Conservation (phyloP, 169 alveolate species). For the Plasmodium gaboni region DNA sequence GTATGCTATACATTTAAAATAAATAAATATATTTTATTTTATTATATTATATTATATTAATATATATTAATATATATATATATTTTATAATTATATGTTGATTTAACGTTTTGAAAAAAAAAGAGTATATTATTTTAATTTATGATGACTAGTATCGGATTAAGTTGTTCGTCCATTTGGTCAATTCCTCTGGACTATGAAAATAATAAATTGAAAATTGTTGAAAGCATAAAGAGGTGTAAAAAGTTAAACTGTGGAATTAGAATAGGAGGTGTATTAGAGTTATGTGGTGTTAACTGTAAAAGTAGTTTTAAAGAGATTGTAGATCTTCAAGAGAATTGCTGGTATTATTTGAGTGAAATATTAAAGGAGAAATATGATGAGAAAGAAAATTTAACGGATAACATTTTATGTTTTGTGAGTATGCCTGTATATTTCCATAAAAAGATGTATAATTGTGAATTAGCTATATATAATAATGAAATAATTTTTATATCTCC, state of each 20-base stretch:
- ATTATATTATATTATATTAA: no score
- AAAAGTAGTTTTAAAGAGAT: constrained; percentile 68
- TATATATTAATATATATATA: no score
- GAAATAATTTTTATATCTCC: constrained; percentile 62
- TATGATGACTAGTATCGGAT: constrained; percentile 18
- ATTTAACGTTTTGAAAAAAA: no score
- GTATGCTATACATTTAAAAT: no score
- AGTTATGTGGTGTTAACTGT: constrained; percentile 70
- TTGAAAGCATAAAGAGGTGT: constrained; percentile 69
- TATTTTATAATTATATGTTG: no score
- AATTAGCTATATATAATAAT: constrained; percentile 40
- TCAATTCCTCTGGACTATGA: constrained; percentile 64
- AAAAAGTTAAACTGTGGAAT: constrained; percentile 47
- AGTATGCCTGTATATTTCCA: constrained; percentile 75
- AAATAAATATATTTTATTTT: no score
- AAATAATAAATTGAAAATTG: constrained; percentile 35
- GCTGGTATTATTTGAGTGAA: constrained; percentile 56
- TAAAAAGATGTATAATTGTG: constrained; percentile 47
- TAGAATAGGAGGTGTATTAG: constrained; percentile 72
- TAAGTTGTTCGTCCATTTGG: constrained; percentile 70
- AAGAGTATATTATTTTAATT: not conserved
- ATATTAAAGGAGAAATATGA: constrained; percentile 44
- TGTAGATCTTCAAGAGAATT: constrained; percentile 61
- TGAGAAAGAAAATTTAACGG: constrained; percentile 8
- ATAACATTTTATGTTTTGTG: constrained; percentile 55